Evolutionary conservation across 768 basidiomycete species (phyloP).

Genomic region (Gelatoporia subvermispora): DNA sequence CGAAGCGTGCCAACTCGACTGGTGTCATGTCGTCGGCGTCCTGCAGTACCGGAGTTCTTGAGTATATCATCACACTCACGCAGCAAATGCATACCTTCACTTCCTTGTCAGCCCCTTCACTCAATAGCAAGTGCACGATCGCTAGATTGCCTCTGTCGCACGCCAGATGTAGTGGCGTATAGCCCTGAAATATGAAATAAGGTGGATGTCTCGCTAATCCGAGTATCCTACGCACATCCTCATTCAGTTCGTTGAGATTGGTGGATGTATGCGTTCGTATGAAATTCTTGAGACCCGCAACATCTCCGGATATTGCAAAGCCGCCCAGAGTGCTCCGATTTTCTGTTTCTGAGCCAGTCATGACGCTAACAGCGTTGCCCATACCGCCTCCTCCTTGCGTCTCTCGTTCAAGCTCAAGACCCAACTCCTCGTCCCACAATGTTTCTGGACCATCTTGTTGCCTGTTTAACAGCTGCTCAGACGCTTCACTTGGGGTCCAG

Average conservation of each 20-base stretch:
- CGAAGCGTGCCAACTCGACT: slow-evolving; percentile 52
- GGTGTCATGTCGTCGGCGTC: slow-evolving; percentile 65
- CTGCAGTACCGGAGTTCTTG: slow-evolving; percentile 30
- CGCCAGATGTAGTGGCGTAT: slow-evolving; percentile 83
- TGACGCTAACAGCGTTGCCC: slow-evolving; percentile 60
- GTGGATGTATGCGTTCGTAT: slow-evolving; percentile 36
- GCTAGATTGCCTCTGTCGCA: slow-evolving; percentile 70
- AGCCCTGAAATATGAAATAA: slow-evolving; percentile 53
- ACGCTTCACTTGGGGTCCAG: slow-evolving; percentile 44
- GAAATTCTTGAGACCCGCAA: slow-evolving; percentile 37
- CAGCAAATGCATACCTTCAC: slow-evolving; percentile 48
- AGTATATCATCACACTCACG: not conserved
- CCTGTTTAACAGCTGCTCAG: slow-evolving; percentile 7
- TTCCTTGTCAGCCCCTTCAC: slow-evolving; percentile 56
- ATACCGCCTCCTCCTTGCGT: slow-evolving; percentile 35
- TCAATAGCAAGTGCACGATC: slow-evolving; percentile 53
- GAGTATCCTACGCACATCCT: slow-evolving; percentile 51
- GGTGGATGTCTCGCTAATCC: not conserved
- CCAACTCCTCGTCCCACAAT: slow-evolving; percentile 42
- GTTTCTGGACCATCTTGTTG: slow-evolving; percentile 23
- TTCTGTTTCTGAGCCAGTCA: slow-evolving; percentile 33
- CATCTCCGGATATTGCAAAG: slow-evolving; percentile 56
- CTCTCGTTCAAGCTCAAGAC: slow-evolving; percentile 9
- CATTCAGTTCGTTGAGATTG: slow-evolving; percentile 60
- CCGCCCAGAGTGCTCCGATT: slow-evolving; percentile 49